phyloP scores from a whole-genome alignment of 495 filamentous ascomycete genomes.

The Penicillium soppii region DNA sequence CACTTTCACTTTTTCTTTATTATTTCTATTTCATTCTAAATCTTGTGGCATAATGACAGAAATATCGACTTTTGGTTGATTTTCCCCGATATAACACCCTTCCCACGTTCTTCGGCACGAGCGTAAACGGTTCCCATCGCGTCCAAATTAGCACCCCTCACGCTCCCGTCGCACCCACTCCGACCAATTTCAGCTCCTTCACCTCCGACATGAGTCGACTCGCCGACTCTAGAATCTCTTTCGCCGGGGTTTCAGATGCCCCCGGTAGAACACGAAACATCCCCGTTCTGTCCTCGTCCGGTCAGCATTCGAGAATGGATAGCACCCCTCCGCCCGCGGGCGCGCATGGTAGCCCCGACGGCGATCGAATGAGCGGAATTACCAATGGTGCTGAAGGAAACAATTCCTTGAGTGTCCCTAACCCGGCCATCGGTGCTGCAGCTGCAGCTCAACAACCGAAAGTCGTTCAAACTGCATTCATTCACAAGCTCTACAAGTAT shows the following conservation, averaged over 20 bases:
- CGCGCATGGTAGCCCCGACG: constrained; percentile 47
- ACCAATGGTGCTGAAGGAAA: constrained; percentile 45
- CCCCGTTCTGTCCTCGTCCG: constrained; percentile 45
- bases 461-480: constrained; percentile 98
- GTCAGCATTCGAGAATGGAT: constrained; percentile 46
- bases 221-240: constrained; percentile 40
- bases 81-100: constrained; percentile 22
- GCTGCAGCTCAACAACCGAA: constrained; percentile 93
- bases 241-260: constrained; percentile 37
- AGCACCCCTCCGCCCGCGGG: constrained; percentile 47
- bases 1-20: constrained; percentile 14
- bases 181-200: background rate
- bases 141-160: constrained; percentile 8
- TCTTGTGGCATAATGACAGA: constrained; percentile 37
- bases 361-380: constrained; percentile 41
- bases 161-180: constrained; percentile 6
- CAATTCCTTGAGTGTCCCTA: constrained; percentile 33
- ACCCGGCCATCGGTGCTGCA: constrained; percentile 61
- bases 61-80: constrained; percentile 37
- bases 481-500: constrained; percentile 98
- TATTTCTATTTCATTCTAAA: too few relatives aligned
- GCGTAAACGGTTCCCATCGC: constrained; percentile 26
- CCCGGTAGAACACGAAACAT: constrained; percentile 44
- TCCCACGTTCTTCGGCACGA: constrained; percentile 36
- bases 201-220: constrained; percentile 42